Evolutionary conservation across 805 yeast species (phyloP), one percentile per base, ranked within the genome.

Genomic region (Saccharomycopsis oosterbeekiorum): DNA sequence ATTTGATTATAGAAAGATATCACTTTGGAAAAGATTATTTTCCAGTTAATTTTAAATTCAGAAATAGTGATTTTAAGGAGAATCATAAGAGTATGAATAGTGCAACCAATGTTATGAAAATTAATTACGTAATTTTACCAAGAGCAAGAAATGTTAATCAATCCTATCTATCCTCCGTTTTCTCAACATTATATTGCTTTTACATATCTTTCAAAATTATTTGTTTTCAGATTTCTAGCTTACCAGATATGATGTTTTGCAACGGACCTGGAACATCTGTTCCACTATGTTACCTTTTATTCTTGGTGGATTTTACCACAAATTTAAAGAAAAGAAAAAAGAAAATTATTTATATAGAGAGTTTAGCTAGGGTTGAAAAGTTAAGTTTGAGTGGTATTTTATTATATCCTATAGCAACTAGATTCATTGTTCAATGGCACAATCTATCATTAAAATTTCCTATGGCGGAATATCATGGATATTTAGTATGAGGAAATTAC

Each of bases 371-470:
- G 51, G 97, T 91, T 10, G 76, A 78, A 59, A 74, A 76, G 1
- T 76, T 94, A 59, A 90, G 97, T 68, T 73, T 91, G 39, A 84
- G 92, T 17, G 99, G 98, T 0, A 69, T 73, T 56, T 70, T 94
- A 19, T 69, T 93, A 14, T 76, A 87, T 64, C 90, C 90, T 2
- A 74, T 94, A 3, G 77, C 85, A 3, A 88, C 90, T 70, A 76
- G 92, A 24, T 88, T 94, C 63, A 68, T 94, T 0, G 98, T 94
- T 9, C 99, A 94, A 71, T 94, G 99, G 99, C 82, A 81, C 34
- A 76, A 77, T 34, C 75, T 94, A 60, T 76, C 79, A 8, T 64
- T 68, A 21, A 68, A 71, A 59, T 84, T 84, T 67, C 76, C 76
- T 19, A 72, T 89, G 60, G 82, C 89, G 1, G 96, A 89, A 68